Evolutionary conservation across 2,329 filamentous ascomycete species (phyloP).

Genomic region (Rhynchosporium agropyri): DNA sequence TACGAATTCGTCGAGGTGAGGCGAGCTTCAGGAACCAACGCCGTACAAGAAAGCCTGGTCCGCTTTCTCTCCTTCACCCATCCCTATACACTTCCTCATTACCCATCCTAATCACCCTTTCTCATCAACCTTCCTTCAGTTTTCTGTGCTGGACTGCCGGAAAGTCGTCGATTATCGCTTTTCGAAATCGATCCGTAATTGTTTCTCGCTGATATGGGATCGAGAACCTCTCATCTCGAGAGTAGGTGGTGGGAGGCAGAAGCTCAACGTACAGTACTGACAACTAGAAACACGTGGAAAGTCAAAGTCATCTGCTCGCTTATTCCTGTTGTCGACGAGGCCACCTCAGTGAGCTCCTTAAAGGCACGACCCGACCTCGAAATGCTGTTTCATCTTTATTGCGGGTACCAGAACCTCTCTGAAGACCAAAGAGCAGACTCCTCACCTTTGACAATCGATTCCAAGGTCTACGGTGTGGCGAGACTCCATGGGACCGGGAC

Average conservation of each 20-base stretch:
- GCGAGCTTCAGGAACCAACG: background rate
- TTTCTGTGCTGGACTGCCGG: too few relatives aligned
- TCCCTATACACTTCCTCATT: background rate
- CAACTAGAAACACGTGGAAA: conserved; percentile 19
- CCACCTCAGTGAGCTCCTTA: background rate
- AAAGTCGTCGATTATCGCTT: too few relatives aligned
- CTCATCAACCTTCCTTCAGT: background rate
- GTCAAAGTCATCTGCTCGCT: conserved; percentile 23
- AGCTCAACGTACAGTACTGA: conserved; percentile 22
- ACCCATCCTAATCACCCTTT: background rate
- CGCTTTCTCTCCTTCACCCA: background rate
- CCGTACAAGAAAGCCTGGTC: background rate
- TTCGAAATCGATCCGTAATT: too few relatives aligned
- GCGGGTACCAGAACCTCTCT: conserved; percentile 13
- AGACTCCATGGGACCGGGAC: too few relatives aligned
- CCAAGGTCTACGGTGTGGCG: background rate
- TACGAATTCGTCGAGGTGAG: conserved; percentile 1
- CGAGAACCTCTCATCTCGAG: too few relatives aligned
- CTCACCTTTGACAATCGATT: background rate
- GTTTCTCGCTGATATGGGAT: too few relatives aligned
- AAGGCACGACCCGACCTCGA: conserved; percentile 23
- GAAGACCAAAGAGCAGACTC: background rate
- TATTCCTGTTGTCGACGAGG: conserved; percentile 14
- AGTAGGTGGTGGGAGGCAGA: too few relatives aligned
- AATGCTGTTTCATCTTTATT: conserved; percentile 19